These are phyloP conservation scores for Wickerhamomyces xylosicus DNA, from an alignment of 805 yeast species.

Conservation along the genomic window DNA sequence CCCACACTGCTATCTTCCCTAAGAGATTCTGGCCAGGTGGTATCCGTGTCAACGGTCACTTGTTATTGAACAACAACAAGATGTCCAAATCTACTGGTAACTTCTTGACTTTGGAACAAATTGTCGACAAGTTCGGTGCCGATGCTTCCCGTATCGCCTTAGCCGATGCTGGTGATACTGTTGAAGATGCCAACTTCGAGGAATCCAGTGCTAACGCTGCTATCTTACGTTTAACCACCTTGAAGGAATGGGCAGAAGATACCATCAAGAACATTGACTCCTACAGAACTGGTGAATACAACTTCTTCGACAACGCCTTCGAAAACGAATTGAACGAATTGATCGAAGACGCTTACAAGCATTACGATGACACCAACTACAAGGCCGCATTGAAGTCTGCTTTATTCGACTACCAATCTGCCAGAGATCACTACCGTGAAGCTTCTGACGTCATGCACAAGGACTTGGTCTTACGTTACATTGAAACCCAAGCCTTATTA, in stretches of 20 bases:
- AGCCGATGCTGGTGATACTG: constrained; percentile 97
- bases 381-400: constrained; percentile 87
- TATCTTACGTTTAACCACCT: constrained; percentile 79
- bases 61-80: constrained; percentile 90
- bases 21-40: constrained; percentile 89
- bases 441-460: constrained; percentile 61
- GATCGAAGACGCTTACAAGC: constrained; percentile 61
- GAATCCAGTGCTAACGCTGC: constrained; percentile 97
- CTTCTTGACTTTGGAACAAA: constrained; percentile 82
- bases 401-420: constrained; percentile 86
- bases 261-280: constrained; percentile 38
- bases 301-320: constrained; percentile 80
- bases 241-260: constrained; percentile 95
- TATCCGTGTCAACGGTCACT: constrained; percentile 90
- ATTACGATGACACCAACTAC: constrained; percentile 65
- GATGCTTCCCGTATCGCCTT: constrained; percentile 95
- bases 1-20: constrained; percentile 89
- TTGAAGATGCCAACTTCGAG: constrained; percentile 97
- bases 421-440: constrained; percentile 96
- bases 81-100: constrained; percentile 98
- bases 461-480: constrained; percentile 71
- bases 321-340: constrained; percentile 87
- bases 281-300: constrained; percentile 42
- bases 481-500: constrained; percentile 77
- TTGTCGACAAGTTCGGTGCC: constrained; percentile 86